Evolutionary conservation across 352 stramenopile species (phyloP).

Genomic region (Peronospora tabacina): DNA sequence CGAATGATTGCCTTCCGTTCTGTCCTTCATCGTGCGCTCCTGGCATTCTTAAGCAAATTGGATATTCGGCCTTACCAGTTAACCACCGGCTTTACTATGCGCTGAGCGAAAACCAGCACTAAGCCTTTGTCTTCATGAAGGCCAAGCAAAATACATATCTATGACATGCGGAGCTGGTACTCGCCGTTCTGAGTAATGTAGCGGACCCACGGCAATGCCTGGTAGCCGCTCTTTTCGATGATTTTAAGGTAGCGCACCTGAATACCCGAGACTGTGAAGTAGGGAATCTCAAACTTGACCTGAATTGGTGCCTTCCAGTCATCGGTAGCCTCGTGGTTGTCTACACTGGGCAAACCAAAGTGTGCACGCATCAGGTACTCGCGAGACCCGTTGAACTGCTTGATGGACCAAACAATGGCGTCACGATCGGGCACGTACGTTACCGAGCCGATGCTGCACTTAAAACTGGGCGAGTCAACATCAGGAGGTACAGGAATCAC

Average conservation of each 20-base stretch:
- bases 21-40: conserved; percentile 1
- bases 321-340: conserved; percentile 75
- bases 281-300: conserved; percentile 96
- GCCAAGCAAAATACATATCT: conserved; percentile 25
- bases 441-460: conserved; percentile 95
- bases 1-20: conserved; percentile 13
- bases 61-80: conserved; percentile 11
- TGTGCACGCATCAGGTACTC: conserved; percentile 99
- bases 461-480: conserved; percentile 98
- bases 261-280: conserved; percentile 95
- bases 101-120: conserved; percentile 10
- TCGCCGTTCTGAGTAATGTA: conserved; percentile 99
- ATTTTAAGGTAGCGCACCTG: conserved; percentile 99
- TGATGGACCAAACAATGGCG: conserved; percentile 98
- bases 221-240: conserved; percentile 99
- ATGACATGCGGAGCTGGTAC: conserved; percentile 98
- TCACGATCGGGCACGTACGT: conserved; percentile 98
- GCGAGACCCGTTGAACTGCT: conserved; percentile 97
- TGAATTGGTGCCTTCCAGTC: conserved; percentile 89
- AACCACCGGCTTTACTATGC: conserved; percentile 5
- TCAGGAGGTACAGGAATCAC: conserved; percentile 98
- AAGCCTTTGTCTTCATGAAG: conserved; percentile 6
- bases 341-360: conserved; percentile 96
- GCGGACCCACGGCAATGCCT: conserved; percentile 97
- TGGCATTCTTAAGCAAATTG: conserved; percentile 20